Base-by-base conservation (phyloP, 371 early-diverging fungal genomes). In the Mortierella sp. region DNA sequence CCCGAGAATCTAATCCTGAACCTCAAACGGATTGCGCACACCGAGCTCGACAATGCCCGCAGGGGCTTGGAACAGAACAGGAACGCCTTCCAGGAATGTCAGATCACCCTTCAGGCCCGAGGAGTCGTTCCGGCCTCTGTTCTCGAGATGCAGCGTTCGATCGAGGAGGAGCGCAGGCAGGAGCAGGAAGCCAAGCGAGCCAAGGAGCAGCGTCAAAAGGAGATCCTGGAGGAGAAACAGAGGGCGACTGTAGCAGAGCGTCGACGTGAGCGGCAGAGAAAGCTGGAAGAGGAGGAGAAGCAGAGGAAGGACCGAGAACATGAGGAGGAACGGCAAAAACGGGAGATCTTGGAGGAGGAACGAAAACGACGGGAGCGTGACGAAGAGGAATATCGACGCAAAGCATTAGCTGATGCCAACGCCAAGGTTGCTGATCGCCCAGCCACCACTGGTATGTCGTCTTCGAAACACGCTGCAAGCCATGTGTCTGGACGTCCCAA, bases 51-150 rank as follows among this genome's bases (percentile, higher is more conserved):
- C 19, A 72, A 64, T 53, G 68, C 82, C 26, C 71, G 82, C 1
- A 45, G 29, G 44, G 48, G 61, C 11, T 43, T 82, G 48, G 82
- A 67, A 24, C 72, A 74, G 52, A 71, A 64, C 58, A 66, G 82
- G 24, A 69, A 71, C n/a, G 67, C 77, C 8, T 74, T 71, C 31
- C 82, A 82, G 64, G 83, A 82, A 29, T 77, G 74, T 55, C 77
- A 77, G 29, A 39, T 82, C 4, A 77, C 64, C 13, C 68, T 82
- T 19, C 74, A 74, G 50, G 13, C 77, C 3, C 74, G 82, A 10
- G 82, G 78, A 2, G 72, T 74, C 2, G 65, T 77, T 29, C 82
- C 82, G 4, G 31, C 71, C 0, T 61, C 77, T 34, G 77, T 82
- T 11, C 61, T 77, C 34, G 77, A 77, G 63, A 66, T 77, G 52